phyloP scores from a whole-genome alignment of 305 asterid genomes.

The Rubia occidens region DNA sequence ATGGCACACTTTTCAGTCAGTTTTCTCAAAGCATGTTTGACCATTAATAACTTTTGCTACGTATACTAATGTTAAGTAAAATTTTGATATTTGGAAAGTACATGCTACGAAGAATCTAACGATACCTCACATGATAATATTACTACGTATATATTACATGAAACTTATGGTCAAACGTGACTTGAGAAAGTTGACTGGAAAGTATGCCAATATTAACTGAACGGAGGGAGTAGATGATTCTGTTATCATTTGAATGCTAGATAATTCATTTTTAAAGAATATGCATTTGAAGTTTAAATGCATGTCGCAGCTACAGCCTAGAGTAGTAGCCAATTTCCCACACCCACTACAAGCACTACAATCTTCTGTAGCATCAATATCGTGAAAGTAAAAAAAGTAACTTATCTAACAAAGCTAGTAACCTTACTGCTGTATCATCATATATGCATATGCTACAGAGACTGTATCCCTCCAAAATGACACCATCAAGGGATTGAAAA shows the following conservation, averaged over 20 bases:
- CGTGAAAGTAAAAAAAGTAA: neutral
- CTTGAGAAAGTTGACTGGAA: too few species aligned
- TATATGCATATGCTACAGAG: slow-evolving; percentile 52
- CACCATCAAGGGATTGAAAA: slow-evolving; percentile 68
- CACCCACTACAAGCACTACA: neutral
- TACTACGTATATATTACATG: too few species aligned
- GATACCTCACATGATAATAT: too few species aligned
- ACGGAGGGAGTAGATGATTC: too few species aligned
- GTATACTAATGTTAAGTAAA: too few species aligned
- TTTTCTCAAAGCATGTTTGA: too few species aligned
- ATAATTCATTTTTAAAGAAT: neutral
- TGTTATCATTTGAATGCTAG: neutral
- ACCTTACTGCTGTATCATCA: slow-evolving; percentile 80
- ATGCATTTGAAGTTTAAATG: neutral
- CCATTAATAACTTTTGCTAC: too few species aligned
- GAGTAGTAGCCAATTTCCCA: neutral
- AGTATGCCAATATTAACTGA: too few species aligned
- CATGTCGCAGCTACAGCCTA: neutral
- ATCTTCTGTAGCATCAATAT: neutral
- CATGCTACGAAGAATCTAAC: too few species aligned
- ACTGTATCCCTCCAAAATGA: slow-evolving; percentile 68
- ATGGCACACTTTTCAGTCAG: too few species aligned
- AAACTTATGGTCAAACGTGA: too few species aligned
- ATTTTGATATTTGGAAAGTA: too few species aligned
- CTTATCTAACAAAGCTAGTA: slow-evolving; percentile 14